These are phyloP conservation scores for Jamesozyma rosinii DNA, from an alignment of 805 yeast genomes.

Conservation along the genomic window DNA sequence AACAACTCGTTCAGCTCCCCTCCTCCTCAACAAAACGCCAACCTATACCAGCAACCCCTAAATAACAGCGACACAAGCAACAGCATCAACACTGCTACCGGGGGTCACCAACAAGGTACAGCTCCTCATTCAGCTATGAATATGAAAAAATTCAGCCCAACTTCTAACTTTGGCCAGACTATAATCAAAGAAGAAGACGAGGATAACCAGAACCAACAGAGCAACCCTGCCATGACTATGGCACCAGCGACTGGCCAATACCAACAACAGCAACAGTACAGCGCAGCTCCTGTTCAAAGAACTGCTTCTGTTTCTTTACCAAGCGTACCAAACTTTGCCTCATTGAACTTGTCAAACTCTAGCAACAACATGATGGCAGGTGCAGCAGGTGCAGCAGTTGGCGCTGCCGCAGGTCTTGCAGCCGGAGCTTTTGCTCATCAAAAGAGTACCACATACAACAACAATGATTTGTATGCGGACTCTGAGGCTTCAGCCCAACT, in stretches of 20 bases:
- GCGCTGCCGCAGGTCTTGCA: conserved; percentile 14
- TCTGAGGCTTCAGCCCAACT: conserved; percentile 55
- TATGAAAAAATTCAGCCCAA: conserved; percentile 57
- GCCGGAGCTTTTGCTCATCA: neutral
- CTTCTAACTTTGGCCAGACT: conserved; percentile 78
- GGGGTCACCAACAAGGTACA: neutral
- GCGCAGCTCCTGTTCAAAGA: conserved; percentile 33
- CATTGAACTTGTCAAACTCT: conserved; percentile 6
- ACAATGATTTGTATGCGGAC: conserved; percentile 49
- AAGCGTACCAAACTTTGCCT: conserved; percentile 28
- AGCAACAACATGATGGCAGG: conserved; percentile 4
- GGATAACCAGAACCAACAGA: neutral
- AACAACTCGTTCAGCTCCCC: conserved; percentile 44
- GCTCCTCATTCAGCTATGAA: conserved; percentile 14
- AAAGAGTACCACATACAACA: conserved; percentile 12
- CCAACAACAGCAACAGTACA: conserved; percentile 10
- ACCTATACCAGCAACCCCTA: conserved; percentile 6
- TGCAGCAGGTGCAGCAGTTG: conserved; percentile 15
- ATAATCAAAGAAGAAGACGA: conserved; percentile 35
- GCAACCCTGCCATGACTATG: neutral
- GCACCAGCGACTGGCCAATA: neutral
- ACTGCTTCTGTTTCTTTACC: conserved; percentile 31
- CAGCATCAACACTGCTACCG: conserved; percentile 2
- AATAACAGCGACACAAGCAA: conserved; percentile 7
- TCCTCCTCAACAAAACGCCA: conserved; percentile 10